These are phyloP conservation scores for Fusarium citri DNA, from an alignment of 2,329 filamentous ascomycete species.

Conservation along the genomic window DNA sequence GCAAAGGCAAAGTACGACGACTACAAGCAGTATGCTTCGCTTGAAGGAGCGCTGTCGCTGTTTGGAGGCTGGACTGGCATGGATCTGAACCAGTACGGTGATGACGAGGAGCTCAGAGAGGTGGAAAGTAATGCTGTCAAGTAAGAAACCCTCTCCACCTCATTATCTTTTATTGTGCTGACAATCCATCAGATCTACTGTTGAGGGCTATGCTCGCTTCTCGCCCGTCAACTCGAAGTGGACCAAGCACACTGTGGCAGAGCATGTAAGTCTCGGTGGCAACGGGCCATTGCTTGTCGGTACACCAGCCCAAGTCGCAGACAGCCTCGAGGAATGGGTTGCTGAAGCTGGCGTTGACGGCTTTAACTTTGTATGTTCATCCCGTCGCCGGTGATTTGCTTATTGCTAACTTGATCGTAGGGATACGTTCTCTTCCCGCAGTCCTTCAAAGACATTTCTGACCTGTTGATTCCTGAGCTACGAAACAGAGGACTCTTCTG, in stretches of 20 bases:
- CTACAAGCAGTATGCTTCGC: slow-evolving; percentile 66
- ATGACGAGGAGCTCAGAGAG: slow-evolving; percentile 72
- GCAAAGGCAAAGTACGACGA: slow-evolving; percentile 73
- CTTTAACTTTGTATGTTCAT: slow-evolving; percentile 69
- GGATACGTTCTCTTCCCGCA: slow-evolving; percentile 59
- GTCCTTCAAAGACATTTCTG: slow-evolving; percentile 73
- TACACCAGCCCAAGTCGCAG: slow-evolving; percentile 72
- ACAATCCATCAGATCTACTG: background rate
- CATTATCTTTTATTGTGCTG: background rate
- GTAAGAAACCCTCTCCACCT: slow-evolving; percentile 47
- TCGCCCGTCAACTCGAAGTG: slow-evolving; percentile 57
- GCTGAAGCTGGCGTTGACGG: slow-evolving; percentile 77
- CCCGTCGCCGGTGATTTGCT: background rate
- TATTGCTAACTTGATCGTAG: background rate
- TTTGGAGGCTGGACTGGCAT: slow-evolving; percentile 81
- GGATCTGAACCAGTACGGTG: slow-evolving; percentile 66
- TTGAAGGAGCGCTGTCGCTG: slow-evolving; percentile 74
- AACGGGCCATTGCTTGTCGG: slow-evolving; percentile 73
- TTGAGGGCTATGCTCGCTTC: background rate
- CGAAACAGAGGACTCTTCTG: slow-evolving; percentile 68
- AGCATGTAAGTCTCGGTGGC: slow-evolving; percentile 76
- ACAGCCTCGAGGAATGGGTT: slow-evolving; percentile 76
- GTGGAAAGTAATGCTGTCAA: slow-evolving; percentile 71
- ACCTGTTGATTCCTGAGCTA: slow-evolving; percentile 68
- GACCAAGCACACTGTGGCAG: slow-evolving; percentile 77